These are phyloP conservation scores for Emydomyces testavorans DNA, from an alignment of 2,329 filamentous ascomycete genomes.

Conservation along the genomic window DNA sequence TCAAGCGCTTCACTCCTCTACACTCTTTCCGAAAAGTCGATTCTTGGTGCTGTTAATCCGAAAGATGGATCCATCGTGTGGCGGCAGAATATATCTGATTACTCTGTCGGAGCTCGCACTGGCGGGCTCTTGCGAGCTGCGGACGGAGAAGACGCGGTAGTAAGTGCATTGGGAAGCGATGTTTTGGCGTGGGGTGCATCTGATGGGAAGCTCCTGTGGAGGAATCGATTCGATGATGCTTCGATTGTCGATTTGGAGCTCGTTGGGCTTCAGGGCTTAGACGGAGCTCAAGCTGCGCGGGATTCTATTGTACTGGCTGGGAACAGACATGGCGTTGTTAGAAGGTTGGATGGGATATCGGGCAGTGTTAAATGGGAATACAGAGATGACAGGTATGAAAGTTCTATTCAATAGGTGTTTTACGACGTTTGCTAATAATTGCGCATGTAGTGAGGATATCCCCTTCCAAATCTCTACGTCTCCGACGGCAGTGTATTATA, in stretches of 20 bases:
- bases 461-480: conserved; percentile 66
- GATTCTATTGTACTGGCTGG: conserved; percentile 60
- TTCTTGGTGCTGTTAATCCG: conserved; percentile 82
- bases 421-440: background rate
- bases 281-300: conserved; percentile 34
- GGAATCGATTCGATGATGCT: conserved; percentile 45
- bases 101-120: conserved; percentile 24
- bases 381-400: conserved; percentile 45
- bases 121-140: conserved; percentile 52
- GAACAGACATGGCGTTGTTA: conserved; percentile 46
- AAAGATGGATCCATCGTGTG: conserved; percentile 74
- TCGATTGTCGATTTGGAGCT: conserved; percentile 51
- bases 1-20: conserved; percentile 86
- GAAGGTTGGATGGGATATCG: conserved; percentile 59
- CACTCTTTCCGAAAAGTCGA: conserved; percentile 70
- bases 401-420: background rate
- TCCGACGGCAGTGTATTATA: conserved; percentile 58
- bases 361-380: conserved; percentile 72
- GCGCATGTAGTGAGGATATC: conserved; percentile 47
- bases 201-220: conserved; percentile 70
- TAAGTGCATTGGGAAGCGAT: conserved; percentile 57
- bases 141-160: conserved; percentile 66
- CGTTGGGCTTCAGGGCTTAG: conserved; percentile 49
- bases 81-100: conserved; percentile 59
- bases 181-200: conserved; percentile 75